A percentile compares a stretch with the other conserved stretches of the same genome.
These are phyloP conservation scores for Datura wrightii DNA, from an alignment of 257 asterid species.

Conservation along the genomic window DNA sequence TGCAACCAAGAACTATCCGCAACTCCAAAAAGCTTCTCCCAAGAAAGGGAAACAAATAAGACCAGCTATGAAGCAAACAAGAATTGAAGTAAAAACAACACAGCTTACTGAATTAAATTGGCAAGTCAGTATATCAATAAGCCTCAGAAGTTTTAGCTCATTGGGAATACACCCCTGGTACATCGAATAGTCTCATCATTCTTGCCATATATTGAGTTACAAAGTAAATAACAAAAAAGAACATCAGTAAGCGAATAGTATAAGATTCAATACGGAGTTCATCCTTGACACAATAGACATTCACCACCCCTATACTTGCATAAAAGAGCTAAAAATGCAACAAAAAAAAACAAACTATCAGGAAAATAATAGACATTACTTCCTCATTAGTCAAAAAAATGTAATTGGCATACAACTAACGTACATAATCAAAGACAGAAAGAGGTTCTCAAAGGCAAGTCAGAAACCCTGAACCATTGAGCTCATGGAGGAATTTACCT, in stretches of 20 bases:
- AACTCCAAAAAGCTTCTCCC: not conserved
- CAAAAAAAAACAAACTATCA: too few species aligned
- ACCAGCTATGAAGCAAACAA: not conserved
- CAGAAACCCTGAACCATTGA: not conserved
- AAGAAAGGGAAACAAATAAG: not conserved
- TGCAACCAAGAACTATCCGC: too few species aligned
- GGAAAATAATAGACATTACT: too few species aligned
- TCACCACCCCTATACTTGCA: too few species aligned
- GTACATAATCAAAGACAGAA: too few species aligned
- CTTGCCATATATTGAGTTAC: not conserved
- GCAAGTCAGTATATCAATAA: constrained; percentile 26
- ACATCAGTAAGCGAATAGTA: constrained; percentile 52
- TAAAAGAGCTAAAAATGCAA: too few species aligned
- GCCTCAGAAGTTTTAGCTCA: constrained; percentile 26
- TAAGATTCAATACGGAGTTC: not conserved
- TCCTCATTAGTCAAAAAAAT: too few species aligned
- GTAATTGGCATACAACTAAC: too few species aligned
- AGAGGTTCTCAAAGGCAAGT: too few species aligned
- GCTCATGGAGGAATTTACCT: not conserved
- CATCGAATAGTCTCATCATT: constrained; percentile 18
- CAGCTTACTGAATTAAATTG: not conserved
- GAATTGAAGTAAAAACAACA: not conserved
- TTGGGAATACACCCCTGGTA: not conserved
- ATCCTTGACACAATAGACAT: too few species aligned
- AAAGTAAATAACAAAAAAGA: not conserved